A percentile compares a stretch with the other conserved stretches of the same genome.
Evolutionary conservation across 2,329 filamentous ascomycete genomes (phyloP).

Genomic region (Penicillium sp.): DNA sequence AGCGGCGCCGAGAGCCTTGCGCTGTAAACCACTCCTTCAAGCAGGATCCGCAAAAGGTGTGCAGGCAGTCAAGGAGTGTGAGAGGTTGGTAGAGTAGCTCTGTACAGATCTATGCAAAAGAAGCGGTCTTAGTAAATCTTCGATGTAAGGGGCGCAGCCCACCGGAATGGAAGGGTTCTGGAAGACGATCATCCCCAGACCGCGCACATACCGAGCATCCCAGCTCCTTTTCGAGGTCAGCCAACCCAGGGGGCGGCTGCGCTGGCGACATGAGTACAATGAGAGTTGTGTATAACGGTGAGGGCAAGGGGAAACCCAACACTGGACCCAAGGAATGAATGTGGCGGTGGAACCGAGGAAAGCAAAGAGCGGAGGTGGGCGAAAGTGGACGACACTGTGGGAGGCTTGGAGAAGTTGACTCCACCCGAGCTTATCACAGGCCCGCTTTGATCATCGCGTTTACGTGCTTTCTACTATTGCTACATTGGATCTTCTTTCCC

Average conservation of each 20-base stretch:
- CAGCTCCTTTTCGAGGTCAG: slow-evolving; percentile 88
- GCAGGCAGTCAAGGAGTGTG: slow-evolving; percentile 87
- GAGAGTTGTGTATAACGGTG: not conserved
- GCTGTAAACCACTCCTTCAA: slow-evolving; percentile 94
- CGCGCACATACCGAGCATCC: slow-evolving; percentile 78
- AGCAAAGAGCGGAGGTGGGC: slow-evolving; percentile 7
- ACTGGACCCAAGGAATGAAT: slow-evolving; percentile 7
- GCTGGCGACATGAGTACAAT: slow-evolving; percentile 25
- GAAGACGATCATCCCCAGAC: slow-evolving; percentile 4
- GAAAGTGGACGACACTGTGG: slow-evolving; percentile 18
- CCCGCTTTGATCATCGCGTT: slow-evolving; percentile 3
- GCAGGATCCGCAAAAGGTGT: slow-evolving; percentile 95
- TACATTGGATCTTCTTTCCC: not conserved
- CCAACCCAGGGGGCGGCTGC: slow-evolving; percentile 39
- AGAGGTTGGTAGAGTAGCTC: slow-evolving; percentile 90
- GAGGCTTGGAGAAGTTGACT: slow-evolving; percentile 7
- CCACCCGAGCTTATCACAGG: slow-evolving; percentile 21
- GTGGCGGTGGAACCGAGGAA: slow-evolving; percentile 9
- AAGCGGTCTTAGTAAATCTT: slow-evolving; percentile 8
- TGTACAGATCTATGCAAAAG: slow-evolving; percentile 76
- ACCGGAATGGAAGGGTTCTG: slow-evolving; percentile 16
- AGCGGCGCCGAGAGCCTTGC: slow-evolving; percentile 61
- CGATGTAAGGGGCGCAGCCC: slow-evolving; percentile 16
- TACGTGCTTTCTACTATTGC: no score
- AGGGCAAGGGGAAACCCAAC: not conserved